Evolutionary conservation across 2,329 filamentous ascomycete species (phyloP).

Genomic region (Elsinoe arachidis): DNA sequence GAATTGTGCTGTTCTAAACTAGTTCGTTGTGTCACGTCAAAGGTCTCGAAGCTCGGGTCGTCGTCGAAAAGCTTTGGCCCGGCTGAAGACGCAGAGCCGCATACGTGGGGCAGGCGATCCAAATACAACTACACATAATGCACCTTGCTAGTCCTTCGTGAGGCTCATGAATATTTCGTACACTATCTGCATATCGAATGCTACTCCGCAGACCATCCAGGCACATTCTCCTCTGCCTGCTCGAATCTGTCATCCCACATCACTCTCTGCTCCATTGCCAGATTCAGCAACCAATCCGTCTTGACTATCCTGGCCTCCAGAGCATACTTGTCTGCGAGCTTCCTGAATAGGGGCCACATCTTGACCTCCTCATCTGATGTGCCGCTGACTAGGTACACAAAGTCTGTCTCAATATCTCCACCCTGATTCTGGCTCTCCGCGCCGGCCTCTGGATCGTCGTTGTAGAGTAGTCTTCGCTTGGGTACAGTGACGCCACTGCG

Average conservation of each 20-base stretch:
- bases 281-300: constrained; percentile 82
- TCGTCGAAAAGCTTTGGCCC: not conserved
- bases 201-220: not conserved
- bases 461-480: constrained; percentile 37
- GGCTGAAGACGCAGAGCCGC: too few species aligned
- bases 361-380: constrained; percentile 56
- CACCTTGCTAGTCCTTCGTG: too few species aligned
- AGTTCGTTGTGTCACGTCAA: not conserved
- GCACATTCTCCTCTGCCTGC: constrained; percentile 19
- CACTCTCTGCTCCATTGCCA: constrained; percentile 80
- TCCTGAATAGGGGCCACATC: constrained; percentile 71
- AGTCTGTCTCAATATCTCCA: constrained; percentile 47
- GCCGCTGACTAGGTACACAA: constrained; percentile 72
- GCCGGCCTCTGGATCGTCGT: constrained; percentile 53
- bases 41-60: constrained; percentile 1
- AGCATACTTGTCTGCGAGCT: constrained; percentile 67
- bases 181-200: not conserved
- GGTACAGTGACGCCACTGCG: constrained; percentile 54
- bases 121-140: too few species aligned
- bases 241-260: constrained; percentile 26
- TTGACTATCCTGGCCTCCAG: constrained; percentile 74
- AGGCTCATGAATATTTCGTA: not conserved
- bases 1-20: not conserved
- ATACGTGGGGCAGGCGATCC: too few species aligned
- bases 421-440: constrained; percentile 40